Conservation (phyloP, 176 grass and related monocot genomes). For the Stipa capillata region DNA sequence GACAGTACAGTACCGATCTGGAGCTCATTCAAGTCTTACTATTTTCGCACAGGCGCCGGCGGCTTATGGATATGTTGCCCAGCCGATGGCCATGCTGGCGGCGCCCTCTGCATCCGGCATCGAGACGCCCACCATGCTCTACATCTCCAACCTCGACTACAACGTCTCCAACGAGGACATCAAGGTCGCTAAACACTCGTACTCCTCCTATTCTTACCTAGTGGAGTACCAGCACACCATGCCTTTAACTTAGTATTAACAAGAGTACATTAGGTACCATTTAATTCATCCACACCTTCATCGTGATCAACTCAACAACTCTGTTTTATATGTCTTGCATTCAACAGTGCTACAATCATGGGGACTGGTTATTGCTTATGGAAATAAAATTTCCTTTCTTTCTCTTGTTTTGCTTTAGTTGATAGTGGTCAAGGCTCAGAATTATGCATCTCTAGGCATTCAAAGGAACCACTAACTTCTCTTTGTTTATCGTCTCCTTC, state of each 20-base stretch:
- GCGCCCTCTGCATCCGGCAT: neutral
- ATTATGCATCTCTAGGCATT: neutral
- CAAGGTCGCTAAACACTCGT: constrained; percentile 34
- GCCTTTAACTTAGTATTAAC: neutral
- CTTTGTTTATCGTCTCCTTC: neutral
- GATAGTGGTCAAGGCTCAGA: neutral
- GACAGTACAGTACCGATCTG: neutral
- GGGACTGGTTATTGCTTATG: neutral
- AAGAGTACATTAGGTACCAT: too few relatives aligned
- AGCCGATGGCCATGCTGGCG: constrained; percentile 3
- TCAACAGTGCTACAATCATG: neutral
- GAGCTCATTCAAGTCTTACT: neutral
- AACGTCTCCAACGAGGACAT: constrained; percentile 63
- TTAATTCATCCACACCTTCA: neutral
- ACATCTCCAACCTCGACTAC: constrained; percentile 78
- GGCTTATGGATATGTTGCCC: constrained; percentile 7
- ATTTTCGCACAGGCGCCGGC: neutral
- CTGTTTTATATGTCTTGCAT: neutral
- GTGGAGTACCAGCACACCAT: neutral
- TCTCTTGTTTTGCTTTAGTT: neutral
- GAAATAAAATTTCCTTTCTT: neutral
- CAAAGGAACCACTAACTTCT: neutral
- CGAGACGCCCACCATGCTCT: constrained; percentile 49
- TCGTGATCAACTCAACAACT: neutral
- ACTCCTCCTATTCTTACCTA: neutral